A percentile compares a stretch with the other conserved stretches of the same genome.
These are phyloP conservation scores for Eutypella sp. DNA, from an alignment of 2,329 filamentous ascomycete genomes.

Conservation along the genomic window DNA sequence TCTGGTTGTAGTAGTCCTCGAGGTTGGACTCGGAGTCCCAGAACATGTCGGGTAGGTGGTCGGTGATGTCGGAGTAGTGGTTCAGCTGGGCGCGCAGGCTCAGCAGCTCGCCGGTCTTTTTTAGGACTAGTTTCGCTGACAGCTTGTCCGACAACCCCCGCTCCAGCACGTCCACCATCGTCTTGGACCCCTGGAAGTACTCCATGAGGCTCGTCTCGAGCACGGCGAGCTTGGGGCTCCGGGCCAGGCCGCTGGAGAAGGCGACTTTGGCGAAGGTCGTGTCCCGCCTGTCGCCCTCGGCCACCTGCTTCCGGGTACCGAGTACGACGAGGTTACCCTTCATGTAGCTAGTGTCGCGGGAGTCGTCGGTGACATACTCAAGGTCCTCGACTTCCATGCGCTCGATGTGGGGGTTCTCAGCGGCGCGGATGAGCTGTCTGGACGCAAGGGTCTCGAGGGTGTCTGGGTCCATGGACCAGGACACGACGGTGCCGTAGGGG, in stretches of 20 bases:
- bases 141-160: slow-evolving; percentile 56
- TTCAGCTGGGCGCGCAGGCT: slow-evolving; percentile 89
- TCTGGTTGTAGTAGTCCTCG: slow-evolving; percentile 92
- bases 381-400: slow-evolving; percentile 82
- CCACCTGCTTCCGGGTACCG: slow-evolving; percentile 61
- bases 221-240: slow-evolving; percentile 89
- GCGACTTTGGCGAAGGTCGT: slow-evolving; percentile 87
- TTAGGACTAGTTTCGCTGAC: slow-evolving; percentile 75
- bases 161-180: slow-evolving; percentile 69
- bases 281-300: slow-evolving; percentile 39
- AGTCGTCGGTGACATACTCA: slow-evolving; percentile 74
- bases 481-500: slow-evolving; percentile 86
- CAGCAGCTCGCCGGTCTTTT: slow-evolving; percentile 89
- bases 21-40: slow-evolving; percentile 95
- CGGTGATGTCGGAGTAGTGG: slow-evolving; percentile 93
- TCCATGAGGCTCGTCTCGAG: slow-evolving; percentile 76
- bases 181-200: slow-evolving; percentile 82
- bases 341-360: slow-evolving; percentile 69
- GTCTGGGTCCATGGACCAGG: slow-evolving; percentile 79
- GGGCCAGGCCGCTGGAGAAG: slow-evolving; percentile 88
- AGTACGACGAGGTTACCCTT: slow-evolving; percentile 85
- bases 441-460: slow-evolving; percentile 67
- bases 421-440: slow-evolving; percentile 68
- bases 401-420: slow-evolving; percentile 65
- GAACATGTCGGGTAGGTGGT: slow-evolving; percentile 91